Evolutionary conservation across 1,139 yeast genomes (phyloP), one percentile per base, ranked within the genome.

Genomic region (Suhomyces maxii): DNA sequence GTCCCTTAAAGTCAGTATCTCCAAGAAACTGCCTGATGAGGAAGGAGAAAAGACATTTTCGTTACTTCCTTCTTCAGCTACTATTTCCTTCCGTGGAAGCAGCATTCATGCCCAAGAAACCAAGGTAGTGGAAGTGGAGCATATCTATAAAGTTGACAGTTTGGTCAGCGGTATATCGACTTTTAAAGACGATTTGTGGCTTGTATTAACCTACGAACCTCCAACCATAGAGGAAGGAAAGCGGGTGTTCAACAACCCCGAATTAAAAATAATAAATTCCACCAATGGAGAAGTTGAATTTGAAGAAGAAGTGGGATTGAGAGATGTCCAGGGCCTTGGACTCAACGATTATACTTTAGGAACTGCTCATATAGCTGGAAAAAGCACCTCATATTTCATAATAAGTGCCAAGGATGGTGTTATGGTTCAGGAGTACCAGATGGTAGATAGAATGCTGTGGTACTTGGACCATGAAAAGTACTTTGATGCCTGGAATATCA

Each of bases 331-430:
- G 36, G 73, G 77, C 26, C 67, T 89, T 33, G 93, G 96, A 0
- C 72, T 88, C 26, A 91, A 91, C 62, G 98, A 93, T 60, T 88
- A 86, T 58, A 83, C 80, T 51, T 65, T 91, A 41, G 79, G 82
- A 0, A 40, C 52, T 26, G 77, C 77, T 41, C 77, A 76, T 59
- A 68, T 76, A 13, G 55, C 55, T 1, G 49, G 53, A 1, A 66
- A 68, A 7, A 56, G 52, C 13, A 69, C 79, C 0, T 69, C 73
- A 37, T 89, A 86, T 68, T 86, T 76, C 54, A 73, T 93, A 18
- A 73, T 91, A 7, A 83, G 95, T 61, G 89, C 97, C 0, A 81
- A 81, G 44, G 98, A 90, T 66, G 91, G 86, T 1, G 87, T 93
- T 2, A 71, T 83, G 11, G 91, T 91, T 0, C 79, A 83, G 54